These are phyloP conservation scores for Grosmannia clavigera DNA, from an alignment of 2,329 filamentous ascomycete genomes.

Conservation along the genomic window DNA sequence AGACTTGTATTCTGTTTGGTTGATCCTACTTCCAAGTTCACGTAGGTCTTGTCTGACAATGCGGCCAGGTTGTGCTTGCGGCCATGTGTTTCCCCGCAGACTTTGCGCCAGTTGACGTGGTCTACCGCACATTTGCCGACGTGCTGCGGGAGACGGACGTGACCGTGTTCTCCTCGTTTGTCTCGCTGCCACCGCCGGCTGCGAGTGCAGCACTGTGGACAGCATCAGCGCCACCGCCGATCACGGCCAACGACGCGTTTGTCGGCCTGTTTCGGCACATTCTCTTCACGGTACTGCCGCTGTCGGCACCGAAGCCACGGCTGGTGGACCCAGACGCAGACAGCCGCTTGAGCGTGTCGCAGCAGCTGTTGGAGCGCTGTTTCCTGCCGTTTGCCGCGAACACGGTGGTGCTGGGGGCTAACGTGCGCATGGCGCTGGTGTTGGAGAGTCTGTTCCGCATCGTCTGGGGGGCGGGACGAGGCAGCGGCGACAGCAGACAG, in stretches of 20 bases:
- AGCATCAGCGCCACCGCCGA: conserved; percentile 2
- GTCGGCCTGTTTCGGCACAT: conserved; percentile 32
- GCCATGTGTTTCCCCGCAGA: conserved; percentile 31
- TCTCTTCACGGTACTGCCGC: conserved; percentile 32
- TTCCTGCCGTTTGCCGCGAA: conserved; percentile 57
- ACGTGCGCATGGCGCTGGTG: conserved; percentile 58
- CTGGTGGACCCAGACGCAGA: conserved; percentile 26
- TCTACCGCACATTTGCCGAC: conserved; percentile 47
- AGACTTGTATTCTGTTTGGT: conserved; percentile 11
- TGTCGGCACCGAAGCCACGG: conserved; percentile 27
- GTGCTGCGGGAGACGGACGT: conserved; percentile 45
- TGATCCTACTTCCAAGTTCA: too few species aligned
- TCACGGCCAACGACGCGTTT: conserved; percentile 20
- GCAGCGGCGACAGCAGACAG: conserved; percentile 18
- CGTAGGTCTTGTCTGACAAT: neutral
- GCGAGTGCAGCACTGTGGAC: conserved; percentile 16
- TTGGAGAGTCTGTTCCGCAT: conserved; percentile 53
- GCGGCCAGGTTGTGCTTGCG: conserved; percentile 28
- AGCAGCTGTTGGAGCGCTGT: conserved; percentile 37
- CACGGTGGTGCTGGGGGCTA: conserved; percentile 48
- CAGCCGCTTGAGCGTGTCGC: conserved; percentile 26
- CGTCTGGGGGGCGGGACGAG: conserved; percentile 21
- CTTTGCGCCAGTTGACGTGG: conserved; percentile 30
- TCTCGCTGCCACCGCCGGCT: conserved; percentile 19
- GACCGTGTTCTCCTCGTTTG: conserved; percentile 42